Evolutionary conservation across 805 yeast genomes (phyloP).

Genomic region (Candida endomychidarum): DNA sequence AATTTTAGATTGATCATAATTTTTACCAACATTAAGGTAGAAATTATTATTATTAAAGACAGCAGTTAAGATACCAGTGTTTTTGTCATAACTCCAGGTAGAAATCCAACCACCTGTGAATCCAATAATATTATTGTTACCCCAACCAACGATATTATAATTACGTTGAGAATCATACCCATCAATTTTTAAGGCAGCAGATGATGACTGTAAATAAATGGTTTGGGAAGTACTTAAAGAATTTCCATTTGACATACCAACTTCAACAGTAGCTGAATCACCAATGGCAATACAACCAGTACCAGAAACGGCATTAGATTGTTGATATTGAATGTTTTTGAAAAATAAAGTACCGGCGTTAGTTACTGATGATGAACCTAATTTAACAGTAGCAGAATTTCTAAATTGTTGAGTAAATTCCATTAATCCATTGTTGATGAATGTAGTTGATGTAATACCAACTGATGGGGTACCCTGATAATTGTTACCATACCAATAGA

Average conservation of each 20-base stretch:
- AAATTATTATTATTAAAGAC: not conserved
- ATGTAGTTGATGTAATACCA: conserved; percentile 14
- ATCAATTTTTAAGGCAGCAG: conserved; percentile 16
- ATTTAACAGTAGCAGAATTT: conserved; percentile 14
- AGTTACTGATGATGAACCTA: conserved; percentile 18
- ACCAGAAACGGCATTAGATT: conserved; percentile 18
- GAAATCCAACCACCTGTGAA: conserved; percentile 9
- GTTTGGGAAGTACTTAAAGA: conserved; percentile 4
- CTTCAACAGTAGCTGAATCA: conserved; percentile 12
- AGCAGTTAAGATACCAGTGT: not conserved
- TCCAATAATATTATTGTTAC: conserved; percentile 27
- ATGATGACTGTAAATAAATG: not conserved
- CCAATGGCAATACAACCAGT: conserved; percentile 21
- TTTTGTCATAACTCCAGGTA: not conserved
- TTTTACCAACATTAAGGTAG: conserved; percentile 12
- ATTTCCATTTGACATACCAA: conserved; percentile 9
- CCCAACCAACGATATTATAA: conserved; percentile 25
- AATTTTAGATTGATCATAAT: conserved; percentile 7
- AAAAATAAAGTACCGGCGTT: conserved; percentile 26
- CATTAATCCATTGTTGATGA: conserved; percentile 22
- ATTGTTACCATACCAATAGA: conserved; percentile 24
- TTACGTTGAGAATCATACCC: conserved; percentile 18
- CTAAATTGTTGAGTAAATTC: conserved; percentile 20
- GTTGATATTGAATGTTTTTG: conserved; percentile 18
- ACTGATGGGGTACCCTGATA: conserved; percentile 18